Percentiles rank a stretch among this genome's conserved stretches.
Conservation (phyloP, 345 rosid species). For the Dovyalis caffra region DNA sequence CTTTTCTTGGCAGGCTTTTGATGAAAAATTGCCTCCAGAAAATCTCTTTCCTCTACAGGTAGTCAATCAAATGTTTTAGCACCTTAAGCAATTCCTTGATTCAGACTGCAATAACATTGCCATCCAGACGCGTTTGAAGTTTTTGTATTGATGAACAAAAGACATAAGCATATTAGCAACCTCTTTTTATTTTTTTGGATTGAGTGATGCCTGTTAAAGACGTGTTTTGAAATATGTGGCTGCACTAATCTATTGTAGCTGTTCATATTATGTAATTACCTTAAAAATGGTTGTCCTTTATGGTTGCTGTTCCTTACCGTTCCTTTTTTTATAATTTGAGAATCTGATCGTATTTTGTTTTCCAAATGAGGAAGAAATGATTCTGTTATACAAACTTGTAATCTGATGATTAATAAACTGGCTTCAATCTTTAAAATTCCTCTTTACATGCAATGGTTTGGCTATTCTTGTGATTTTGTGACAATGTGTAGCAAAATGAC, state of each 20-base stretch:
- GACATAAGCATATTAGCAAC: neutral
- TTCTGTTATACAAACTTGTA: neutral
- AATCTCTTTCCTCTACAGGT: constrained; percentile 96
- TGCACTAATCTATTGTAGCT: neutral
- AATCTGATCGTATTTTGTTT: neutral
- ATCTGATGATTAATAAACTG: neutral
- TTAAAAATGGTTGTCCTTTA: neutral
- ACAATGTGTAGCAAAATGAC: neutral
- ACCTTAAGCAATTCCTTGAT: neutral
- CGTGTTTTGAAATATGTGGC: neutral
- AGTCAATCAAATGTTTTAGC: neutral
- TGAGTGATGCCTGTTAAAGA: neutral
- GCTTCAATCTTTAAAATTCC: neutral
- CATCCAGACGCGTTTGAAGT: neutral
- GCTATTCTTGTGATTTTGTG: neutral
- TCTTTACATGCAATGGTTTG: neutral
- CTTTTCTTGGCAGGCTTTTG: constrained; percentile 60
- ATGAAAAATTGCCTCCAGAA: constrained; percentile 79
- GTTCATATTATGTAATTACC: neutral
- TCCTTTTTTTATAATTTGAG: neutral
- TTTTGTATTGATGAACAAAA: neutral
- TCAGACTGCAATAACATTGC: neutral
- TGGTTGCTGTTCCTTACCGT: neutral
- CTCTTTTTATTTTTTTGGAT: neutral
- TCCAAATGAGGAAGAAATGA: neutral